Evolutionary conservation across 805 yeast species (phyloP), one percentile per base, ranked within the genome.

Genomic region (Pichia scutulata): DNA sequence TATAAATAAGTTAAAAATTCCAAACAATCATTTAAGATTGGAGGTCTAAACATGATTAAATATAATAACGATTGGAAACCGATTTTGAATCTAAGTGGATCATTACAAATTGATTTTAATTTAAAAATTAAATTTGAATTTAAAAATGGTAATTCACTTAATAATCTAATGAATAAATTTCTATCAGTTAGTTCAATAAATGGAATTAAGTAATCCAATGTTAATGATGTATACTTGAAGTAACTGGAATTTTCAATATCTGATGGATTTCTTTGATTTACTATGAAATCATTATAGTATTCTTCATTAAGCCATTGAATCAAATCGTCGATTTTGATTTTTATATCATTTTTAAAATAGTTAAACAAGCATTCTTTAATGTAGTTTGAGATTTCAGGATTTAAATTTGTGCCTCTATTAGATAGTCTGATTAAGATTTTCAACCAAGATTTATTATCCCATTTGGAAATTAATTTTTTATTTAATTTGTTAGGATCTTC

Each of bases 261-360:
- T 46, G 24, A 37, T 57, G 52, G n/a, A n/a, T n/a, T n/a, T n/a
- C n/a, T n/a, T n/a, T 53, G 39, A 26, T 57, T 48, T 43, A 57
- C 56, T 52, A 60, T 83, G 86, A 45, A 79, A 72, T 68, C 80
- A 82, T 95, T 49, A 49, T 61, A 65, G 46, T 97, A 93, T 65
- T 93, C 99, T 67, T 93, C 99, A 60, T 86, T 90, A 49, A 93
- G 70, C 99, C 99, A 93, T 55, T 86, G 89, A 39, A 92, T 81
- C 19, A 89, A 81, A 36, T 84, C 68, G 52, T 87, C 95, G 13
- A 90, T 74, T 36, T 92, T 72, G 10, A 71, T 73, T 49, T 84
- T 84, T 58, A 90, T 81, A 60, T 86, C 87, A 12, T 76, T 82
- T 59, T 87, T 72, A 49, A 89, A 82, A 62, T 84, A 86, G 18